Base-by-base conservation (phyloP, 768 basidiomycete species). In the Pilatotrama ljubarskyi region DNA sequence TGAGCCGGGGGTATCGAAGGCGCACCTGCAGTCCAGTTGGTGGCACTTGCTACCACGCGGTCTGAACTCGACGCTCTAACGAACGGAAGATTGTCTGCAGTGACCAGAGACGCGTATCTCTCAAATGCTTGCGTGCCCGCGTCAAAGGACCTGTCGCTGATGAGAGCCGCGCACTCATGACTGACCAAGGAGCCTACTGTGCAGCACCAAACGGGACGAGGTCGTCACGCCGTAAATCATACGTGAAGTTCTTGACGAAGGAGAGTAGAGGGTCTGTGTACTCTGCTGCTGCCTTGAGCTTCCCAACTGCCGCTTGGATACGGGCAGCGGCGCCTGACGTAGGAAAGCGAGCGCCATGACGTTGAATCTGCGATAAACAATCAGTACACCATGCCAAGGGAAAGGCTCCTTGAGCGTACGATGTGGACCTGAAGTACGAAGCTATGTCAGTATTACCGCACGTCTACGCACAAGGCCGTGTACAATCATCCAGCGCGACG, bases 321-420 rank as follows among this genome's bases (percentile, higher is more conserved):
- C 63, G 63, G 9, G 67, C 65, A 0, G 78, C 69, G 3, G 84
- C 77, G 1, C 77, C 77, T 0, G 67, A 64, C 0, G 90, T 92
- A 0, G 92, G 92, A 64, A 79, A 93, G 32, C 92, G 83, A 0
- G 90, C 84, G 2, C 91, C 91, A 66, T 95, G 92, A 8, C 92
- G 80, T 73, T 93, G 87, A 11, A 94, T 74, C 90, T 93, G 32
- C 15, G 44, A 37, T 11, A 15, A 59, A 8, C 56, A 42, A 50
- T 32, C 22, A 18, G 32, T 18, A 42, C 7, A 35, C 6, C 18
- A 3, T 20, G 4, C 5, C 13, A 8, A 32, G 18, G 4, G 6
- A 32, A 14, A n/a, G 24, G 18, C 20, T 24, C 10, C 37, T 15
- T 22, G 9, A 17, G 58, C 84, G 60, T 69, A 86, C 85, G 48